Percentiles rank a stretch among this genome's conserved stretches.
These are phyloP conservation scores for Barnettozyma vustinii DNA, from an alignment of 805 yeast species.

Conservation along the genomic window DNA sequence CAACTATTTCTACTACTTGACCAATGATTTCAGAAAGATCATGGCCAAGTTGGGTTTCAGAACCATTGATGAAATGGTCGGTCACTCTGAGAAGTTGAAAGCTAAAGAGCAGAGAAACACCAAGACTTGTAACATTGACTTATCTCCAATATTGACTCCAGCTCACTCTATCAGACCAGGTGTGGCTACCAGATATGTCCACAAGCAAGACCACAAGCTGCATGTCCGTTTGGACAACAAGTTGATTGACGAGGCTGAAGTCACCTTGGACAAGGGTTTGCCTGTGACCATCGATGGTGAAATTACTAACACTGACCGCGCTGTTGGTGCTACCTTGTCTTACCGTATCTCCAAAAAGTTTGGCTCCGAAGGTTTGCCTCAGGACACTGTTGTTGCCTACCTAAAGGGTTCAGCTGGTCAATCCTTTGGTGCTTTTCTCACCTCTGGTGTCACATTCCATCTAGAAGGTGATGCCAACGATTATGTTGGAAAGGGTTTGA, in stretches of 20 bases:
- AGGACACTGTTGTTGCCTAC: conserved; percentile 92
- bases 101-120: conserved; percentile 85
- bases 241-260: conserved; percentile 91
- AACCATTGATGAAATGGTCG: conserved; percentile 96
- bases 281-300: conserved; percentile 93
- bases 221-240: conserved; percentile 94
- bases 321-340: conserved; percentile 91
- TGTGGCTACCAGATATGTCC: conserved; percentile 86
- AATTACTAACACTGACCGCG: conserved; percentile 93
- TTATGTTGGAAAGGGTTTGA: conserved; percentile 94
- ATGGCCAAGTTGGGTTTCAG: conserved; percentile 97
- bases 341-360: conserved; percentile 89
- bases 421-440: conserved; percentile 96
- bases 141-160: conserved; percentile 92
- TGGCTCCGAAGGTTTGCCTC: conserved; percentile 92
- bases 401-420: conserved; percentile 95
- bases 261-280: conserved; percentile 92
- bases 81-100: conserved; percentile 85
- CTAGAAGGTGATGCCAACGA: conserved; percentile 97
- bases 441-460: conserved; percentile 92
- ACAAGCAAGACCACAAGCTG: conserved; percentile 90
- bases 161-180: conserved; percentile 96
- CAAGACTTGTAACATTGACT: conserved; percentile 86
- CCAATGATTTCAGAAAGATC: conserved; percentile 84
- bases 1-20: conserved; percentile 92